Evolutionary conservation across 1,284 basidiomycete species (phyloP).

Genomic region (Heterobasidion occidentale): DNA sequence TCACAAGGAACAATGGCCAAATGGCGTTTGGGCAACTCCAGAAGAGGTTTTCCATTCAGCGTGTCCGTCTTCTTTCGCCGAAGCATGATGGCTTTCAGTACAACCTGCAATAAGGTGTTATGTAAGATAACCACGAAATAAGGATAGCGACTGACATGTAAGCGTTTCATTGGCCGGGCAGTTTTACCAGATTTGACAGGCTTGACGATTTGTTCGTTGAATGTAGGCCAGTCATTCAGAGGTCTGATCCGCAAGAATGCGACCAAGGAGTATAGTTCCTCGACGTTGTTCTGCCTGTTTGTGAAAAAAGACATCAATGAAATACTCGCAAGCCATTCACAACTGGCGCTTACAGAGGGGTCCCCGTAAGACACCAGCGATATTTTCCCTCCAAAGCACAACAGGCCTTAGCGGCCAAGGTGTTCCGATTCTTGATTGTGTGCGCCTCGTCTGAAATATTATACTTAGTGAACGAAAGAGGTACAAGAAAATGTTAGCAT

Average conservation of each 20-base stretch:
- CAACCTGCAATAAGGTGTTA: conserved; percentile 40
- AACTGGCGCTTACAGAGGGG: conserved; percentile 62
- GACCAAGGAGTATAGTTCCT: conserved; percentile 85
- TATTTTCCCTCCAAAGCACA: conserved; percentile 73
- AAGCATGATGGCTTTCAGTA: conserved; percentile 86
- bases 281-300: conserved; percentile 58
- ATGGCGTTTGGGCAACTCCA: conserved; percentile 73
- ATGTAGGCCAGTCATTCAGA: conserved; percentile 72
- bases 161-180: conserved; percentile 72
- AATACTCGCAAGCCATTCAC: too few species aligned
- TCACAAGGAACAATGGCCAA: conserved; percentile 70
- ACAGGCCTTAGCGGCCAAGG: conserved; percentile 79
- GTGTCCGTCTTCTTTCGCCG: conserved; percentile 80
- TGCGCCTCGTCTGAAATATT: conserved; percentile 83
- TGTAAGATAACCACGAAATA: background rate
- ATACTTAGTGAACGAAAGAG: background rate
- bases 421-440: conserved; percentile 91
- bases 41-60: conserved; percentile 81
- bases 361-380: conserved; percentile 88
- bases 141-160: conserved; percentile 48
- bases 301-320: background rate
- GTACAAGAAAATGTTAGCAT: conserved; percentile 9
- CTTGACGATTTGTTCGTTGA: conserved; percentile 73
- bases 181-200: conserved; percentile 72
- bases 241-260: conserved; percentile 85